Percentiles rank a stretch among this genome's conserved stretches.
phyloP scores from a whole-genome alignment of 257 asterid species.

The Solanum etuberosum region DNA sequence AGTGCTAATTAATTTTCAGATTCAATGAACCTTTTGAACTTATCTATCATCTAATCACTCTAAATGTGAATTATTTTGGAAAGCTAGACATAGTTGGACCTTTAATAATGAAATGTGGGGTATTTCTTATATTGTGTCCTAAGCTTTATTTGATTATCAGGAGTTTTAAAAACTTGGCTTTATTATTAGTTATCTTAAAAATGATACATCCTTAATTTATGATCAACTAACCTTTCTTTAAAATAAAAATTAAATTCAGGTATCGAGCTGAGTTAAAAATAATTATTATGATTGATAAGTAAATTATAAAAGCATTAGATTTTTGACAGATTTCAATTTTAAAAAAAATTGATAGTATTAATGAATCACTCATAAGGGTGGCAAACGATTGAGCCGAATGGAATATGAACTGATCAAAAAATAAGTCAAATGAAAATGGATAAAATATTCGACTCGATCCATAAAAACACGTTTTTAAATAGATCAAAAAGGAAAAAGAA shows the following conservation, averaged over 20 bases:
- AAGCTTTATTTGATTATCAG: neutral
- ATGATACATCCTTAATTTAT: neutral
- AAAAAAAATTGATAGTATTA: neutral
- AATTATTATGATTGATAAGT: too few relatives aligned
- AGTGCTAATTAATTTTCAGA: neutral
- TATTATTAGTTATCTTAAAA: neutral
- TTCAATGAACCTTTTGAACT: neutral
- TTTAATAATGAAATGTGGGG: neutral
- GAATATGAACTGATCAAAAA: neutral
- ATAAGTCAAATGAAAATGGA: too few relatives aligned
- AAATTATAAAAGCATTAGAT: too few relatives aligned
- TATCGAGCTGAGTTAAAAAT: neutral
- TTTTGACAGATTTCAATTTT: too few relatives aligned
- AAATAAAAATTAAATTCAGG: neutral
- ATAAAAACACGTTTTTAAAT: neutral
- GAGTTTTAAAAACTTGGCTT: neutral
- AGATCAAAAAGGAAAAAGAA: neutral
- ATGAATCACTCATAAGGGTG: fast-evolving
- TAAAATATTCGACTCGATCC: neutral
- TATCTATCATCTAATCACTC: neutral
- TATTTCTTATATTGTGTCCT: neutral
- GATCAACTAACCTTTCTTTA: neutral
- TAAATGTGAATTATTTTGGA: neutral
- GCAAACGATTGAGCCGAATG: fast-evolving
- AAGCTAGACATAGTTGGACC: neutral